Evolutionary conservation across 1,284 basidiomycete species (phyloP), one percentile per base, ranked within the genome.

Genomic region (Golubevia sp.): DNA sequence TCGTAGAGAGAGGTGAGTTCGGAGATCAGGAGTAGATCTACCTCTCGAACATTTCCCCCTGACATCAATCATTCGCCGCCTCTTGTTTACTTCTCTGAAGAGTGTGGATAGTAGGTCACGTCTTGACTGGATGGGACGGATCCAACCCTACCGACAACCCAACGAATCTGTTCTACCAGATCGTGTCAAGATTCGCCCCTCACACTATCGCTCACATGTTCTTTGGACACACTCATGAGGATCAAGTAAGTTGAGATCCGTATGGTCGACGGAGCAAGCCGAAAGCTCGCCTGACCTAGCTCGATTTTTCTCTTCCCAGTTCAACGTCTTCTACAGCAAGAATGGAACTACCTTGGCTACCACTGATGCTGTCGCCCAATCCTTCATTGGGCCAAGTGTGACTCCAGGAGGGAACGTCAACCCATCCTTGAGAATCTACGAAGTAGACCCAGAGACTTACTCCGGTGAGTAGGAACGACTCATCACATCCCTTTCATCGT

Each of bases 31-130:
- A 89, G 88, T 38, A 13, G 67, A 60, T 20, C n/a, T 3, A 27
- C 58, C 26, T 13, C 24, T 53, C n/a, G 11, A 23, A 21, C 54
- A 50, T 59, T n/a, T 60, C n/a, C n/a, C n/a, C n/a, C n/a, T n/a
- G n/a, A n/a, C n/a, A n/a, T n/a, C n/a, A n/a, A n/a, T 15, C 26
- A 25, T 53, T 50, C 27, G 54, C 49, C 13, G 4, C 30, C n/a
- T n/a, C n/a, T n/a, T 34, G 30, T 34, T 6, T 18, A 51, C 64
- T n/a, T 25, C 53, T 52, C 26, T 18, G 15, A 30, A 56, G 65
- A 91, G 92, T 89, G 0, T 93, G 90, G 90, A 91, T 93, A 64
- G 85, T 92, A 0, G 91, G 91, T 0, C 91, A 93, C 77, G 91
- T 93, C 27, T 80, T 90, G 6, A 87, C 86, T 20, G 92, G 91